A percentile compares a stretch with the other conserved stretches of the same genome.
phyloP scores from a whole-genome alignment of 495 filamentous ascomycete genomes.

The Penicillium subrubescens region DNA sequence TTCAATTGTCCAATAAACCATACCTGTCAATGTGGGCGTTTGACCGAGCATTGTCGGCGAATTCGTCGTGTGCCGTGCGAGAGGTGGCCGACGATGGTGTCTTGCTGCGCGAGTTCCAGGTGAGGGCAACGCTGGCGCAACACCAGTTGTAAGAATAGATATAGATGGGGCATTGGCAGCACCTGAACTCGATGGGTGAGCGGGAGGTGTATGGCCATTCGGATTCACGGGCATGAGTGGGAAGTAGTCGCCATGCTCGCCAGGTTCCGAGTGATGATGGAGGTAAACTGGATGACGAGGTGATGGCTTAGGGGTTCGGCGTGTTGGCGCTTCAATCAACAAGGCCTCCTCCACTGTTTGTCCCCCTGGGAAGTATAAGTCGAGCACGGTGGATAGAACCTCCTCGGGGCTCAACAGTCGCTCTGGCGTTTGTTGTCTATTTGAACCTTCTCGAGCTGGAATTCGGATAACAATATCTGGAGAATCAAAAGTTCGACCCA shows the following conservation, averaged over 20 bases:
- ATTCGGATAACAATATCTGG: constrained; percentile 81
- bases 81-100: constrained; percentile 42
- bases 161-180: constrained; percentile 57
- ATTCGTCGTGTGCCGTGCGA: constrained; percentile 72
- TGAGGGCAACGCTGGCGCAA: constrained; percentile 80
- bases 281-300: constrained; percentile 62
- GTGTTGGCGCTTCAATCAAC: constrained; percentile 81
- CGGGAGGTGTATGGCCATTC: constrained; percentile 40
- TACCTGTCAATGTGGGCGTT: constrained; percentile 34
- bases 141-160: constrained; percentile 75
- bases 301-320: constrained; percentile 83
- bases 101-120: constrained; percentile 65
- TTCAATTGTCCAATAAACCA: neutral
- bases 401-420: constrained; percentile 84
- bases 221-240: constrained; percentile 70
- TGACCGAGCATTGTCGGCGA: constrained; percentile 70
- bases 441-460: constrained; percentile 48
- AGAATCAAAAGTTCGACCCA: constrained; percentile 84
- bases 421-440: constrained; percentile 55
- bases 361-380: constrained; percentile 84
- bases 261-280: constrained; percentile 60
- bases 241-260: constrained; percentile 86
- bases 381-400: constrained; percentile 72
- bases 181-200: constrained; percentile 40
- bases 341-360: constrained; percentile 90